Evolutionary conservation across 2,329 filamentous ascomycete genomes (phyloP).

Genomic region (Madurella mycetomatis): DNA sequence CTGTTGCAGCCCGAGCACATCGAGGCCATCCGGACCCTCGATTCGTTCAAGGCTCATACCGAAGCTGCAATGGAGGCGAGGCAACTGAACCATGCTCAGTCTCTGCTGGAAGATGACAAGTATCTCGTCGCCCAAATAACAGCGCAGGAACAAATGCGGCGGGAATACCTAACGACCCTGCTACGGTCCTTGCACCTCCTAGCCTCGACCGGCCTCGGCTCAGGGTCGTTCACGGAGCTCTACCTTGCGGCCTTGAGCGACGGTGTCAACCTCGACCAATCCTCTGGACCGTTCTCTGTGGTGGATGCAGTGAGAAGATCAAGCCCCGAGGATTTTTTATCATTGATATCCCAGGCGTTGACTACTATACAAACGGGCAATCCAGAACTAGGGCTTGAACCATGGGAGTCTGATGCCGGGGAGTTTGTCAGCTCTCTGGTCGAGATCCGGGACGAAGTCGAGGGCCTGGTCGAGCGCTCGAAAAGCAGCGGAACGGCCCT

Average conservation of each 20-base stretch:
- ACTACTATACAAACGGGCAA: conserved; percentile 35
- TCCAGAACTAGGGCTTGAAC: conserved; percentile 34
- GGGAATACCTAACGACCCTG: conserved; percentile 37
- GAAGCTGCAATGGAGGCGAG: conserved; percentile 44
- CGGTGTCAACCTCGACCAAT: conserved; percentile 41
- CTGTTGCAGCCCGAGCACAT: conserved; percentile 57
- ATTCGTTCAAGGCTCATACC: conserved; percentile 60
- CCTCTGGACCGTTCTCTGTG: conserved; percentile 49
- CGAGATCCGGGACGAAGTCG: conserved; percentile 43
- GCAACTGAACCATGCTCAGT: conserved; percentile 41
- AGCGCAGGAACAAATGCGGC: conserved; percentile 18
- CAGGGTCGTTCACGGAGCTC: conserved; percentile 46
- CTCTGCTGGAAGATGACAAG: conserved; percentile 57
- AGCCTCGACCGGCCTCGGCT: conserved; percentile 34
- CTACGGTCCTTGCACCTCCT: conserved; percentile 48
- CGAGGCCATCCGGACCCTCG: conserved; percentile 62
- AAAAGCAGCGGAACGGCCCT: conserved; percentile 47
- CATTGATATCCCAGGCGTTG: conserved; percentile 41
- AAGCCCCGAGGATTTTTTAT: conserved; percentile 45
- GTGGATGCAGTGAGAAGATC: conserved; percentile 58
- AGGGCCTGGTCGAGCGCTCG: conserved; percentile 42
- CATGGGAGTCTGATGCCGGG: conserved; percentile 32
- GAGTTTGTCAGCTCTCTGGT: conserved; percentile 34
- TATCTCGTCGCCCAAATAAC: conserved; percentile 45
- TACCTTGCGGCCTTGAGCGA: conserved; percentile 59